Conservation (phyloP, 202 grass and related monocot genomes). For the Sporobolus alterniflorus region DNA sequence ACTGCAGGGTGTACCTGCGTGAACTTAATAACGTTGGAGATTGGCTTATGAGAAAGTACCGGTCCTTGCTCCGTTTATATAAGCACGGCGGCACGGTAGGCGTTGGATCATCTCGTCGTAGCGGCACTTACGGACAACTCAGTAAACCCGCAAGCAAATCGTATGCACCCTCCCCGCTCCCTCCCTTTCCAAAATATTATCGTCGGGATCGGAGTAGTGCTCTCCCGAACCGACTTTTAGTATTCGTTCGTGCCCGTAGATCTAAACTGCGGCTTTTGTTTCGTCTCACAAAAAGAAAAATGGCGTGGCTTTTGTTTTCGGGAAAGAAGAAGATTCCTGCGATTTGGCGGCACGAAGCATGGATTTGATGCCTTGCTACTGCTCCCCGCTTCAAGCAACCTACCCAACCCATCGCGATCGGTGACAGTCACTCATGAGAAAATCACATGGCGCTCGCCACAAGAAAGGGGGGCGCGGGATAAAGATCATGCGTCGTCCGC, state of each 20-base stretch:
- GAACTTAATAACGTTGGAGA: background rate
- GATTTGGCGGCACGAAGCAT: background rate
- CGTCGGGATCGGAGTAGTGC: too few species aligned
- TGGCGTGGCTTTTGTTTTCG: background rate
- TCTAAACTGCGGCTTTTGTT: too few species aligned
- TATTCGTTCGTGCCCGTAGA: too few species aligned
- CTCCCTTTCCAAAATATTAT: too few species aligned
- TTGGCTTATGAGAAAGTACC: background rate
- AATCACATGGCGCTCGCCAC: constrained; percentile 15
- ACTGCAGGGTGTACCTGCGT: background rate
- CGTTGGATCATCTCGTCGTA: too few species aligned
- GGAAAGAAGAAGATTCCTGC: background rate
- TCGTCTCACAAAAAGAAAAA: too few species aligned
- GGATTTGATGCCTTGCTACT: constrained; percentile 26
- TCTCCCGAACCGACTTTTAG: constrained; percentile 12
- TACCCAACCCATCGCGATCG: background rate
- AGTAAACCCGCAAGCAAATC: background rate
- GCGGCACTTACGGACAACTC: background rate
- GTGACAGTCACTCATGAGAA: background rate
- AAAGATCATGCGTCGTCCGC: too few species aligned
- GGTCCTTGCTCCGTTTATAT: background rate
- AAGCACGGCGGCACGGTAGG: background rate
- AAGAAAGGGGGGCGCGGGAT: constrained; percentile 1
- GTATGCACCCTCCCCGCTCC: too few species aligned
- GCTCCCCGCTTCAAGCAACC: constrained; percentile 18